Conservation (phyloP, 225 moss, liverwort and hornwort species). For the Takakia lepidozioides region DNA sequence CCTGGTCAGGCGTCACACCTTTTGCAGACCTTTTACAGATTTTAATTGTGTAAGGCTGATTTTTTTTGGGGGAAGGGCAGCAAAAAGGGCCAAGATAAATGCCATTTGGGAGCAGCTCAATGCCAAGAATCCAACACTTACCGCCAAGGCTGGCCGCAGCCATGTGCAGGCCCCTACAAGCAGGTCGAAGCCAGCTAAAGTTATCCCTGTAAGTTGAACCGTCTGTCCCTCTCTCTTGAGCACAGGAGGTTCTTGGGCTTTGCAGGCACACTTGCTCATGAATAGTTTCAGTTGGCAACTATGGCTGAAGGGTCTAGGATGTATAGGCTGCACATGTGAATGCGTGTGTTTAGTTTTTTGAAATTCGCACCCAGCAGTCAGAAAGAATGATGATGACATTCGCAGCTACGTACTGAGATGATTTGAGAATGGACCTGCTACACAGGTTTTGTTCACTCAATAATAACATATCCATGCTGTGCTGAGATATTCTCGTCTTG, state of each 20-base stretch:
- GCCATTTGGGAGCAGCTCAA: slow-evolving; percentile 86
- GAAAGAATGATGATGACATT: too few relatives aligned
- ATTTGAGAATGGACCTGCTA: too few relatives aligned
- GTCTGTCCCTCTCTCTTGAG: background rate
- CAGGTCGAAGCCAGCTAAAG: slow-evolving; percentile 22
- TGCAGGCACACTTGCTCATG: background rate
- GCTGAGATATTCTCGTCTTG: background rate
- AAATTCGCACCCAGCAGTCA: too few relatives aligned
- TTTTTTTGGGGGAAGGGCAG: slow-evolving; percentile 37
- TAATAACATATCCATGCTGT: too few relatives aligned
- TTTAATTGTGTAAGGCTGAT: too few relatives aligned
- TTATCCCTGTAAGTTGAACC: slow-evolving; percentile 38
- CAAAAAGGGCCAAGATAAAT: slow-evolving; percentile 78
- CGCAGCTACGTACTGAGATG: too few relatives aligned
- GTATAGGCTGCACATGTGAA: too few relatives aligned
- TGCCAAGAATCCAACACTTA: slow-evolving; percentile 27
- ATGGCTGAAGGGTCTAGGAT: background rate
- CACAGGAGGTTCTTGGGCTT: background rate
- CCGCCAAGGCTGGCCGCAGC: slow-evolving; percentile 19
- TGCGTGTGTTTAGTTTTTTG: too few relatives aligned
- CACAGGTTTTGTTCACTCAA: too few relatives aligned
- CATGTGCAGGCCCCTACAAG: slow-evolving; percentile 28
- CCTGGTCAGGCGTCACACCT: too few relatives aligned
- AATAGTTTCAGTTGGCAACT: background rate
- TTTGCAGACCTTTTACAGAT: too few relatives aligned